phyloP scores from a whole-genome alignment of 129 eudicot species.

The Lactuca saligna region DNA sequence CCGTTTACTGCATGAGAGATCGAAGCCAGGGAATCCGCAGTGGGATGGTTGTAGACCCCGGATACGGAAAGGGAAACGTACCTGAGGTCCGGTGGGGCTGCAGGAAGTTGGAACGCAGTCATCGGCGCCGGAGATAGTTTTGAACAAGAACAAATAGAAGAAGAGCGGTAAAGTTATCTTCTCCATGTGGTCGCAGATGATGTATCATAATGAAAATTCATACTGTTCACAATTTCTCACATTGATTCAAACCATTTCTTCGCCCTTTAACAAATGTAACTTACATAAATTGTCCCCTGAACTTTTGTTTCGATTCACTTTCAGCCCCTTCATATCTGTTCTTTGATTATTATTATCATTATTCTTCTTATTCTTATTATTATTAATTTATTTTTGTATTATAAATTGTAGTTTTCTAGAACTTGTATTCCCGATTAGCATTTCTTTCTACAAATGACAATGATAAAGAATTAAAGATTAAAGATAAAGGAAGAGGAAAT shows the following conservation, averaged over 20 bases:
- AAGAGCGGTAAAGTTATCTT: constrained; percentile 9
- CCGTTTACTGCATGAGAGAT: constrained; percentile 43
- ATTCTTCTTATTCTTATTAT: no score
- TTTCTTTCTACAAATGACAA: neutral
- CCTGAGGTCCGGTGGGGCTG: constrained; percentile 31
- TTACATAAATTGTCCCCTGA: neutral
- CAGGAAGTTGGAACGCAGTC: constrained; percentile 39
- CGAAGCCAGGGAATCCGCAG: constrained; percentile 67
- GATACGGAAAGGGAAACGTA: constrained; percentile 64
- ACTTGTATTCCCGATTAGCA: neutral
- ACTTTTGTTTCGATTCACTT: neutral
- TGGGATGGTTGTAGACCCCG: constrained; percentile 24
- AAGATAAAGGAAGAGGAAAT: neutral
- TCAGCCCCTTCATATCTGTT: neutral
- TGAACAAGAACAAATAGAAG: constrained; percentile 14
- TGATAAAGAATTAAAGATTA: neutral
- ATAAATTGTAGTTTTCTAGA: neutral
- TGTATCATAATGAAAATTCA: neutral
- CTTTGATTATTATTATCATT: neutral
- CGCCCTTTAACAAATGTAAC: neutral
- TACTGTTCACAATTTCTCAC: constrained; percentile 1
- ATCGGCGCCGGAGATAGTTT: constrained; percentile 20
- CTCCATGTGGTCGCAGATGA: constrained; percentile 13
- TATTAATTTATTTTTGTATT: neutral
- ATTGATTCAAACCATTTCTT: neutral